Conservation (phyloP, 176 grass and related monocot genomes). For the Oryza punctata region DNA sequence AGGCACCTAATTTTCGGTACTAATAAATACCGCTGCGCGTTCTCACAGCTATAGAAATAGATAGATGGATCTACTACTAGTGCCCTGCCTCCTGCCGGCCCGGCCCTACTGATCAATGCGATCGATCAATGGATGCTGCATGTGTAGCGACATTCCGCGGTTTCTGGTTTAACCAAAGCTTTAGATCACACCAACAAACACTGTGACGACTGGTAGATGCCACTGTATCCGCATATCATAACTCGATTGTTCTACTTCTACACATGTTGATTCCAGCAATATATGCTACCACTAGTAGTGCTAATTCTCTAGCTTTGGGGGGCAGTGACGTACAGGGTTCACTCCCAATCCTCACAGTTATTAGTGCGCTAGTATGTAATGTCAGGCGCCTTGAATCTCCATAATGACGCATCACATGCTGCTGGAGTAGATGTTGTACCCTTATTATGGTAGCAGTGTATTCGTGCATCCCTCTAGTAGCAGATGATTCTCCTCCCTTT, state of each 20-base stretch:
- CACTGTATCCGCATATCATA: neutral
- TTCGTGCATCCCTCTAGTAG: neutral
- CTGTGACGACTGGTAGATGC: neutral
- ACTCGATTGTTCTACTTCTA: neutral
- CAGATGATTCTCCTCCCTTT: neutral
- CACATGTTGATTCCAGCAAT: neutral
- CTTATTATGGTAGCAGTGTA: neutral
- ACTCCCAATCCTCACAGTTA: neutral
- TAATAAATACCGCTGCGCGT: neutral
- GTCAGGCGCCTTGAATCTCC: slow-evolving; percentile 32
- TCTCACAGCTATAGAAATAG: neutral
- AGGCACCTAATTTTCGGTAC: neutral
- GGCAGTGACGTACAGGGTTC: neutral
- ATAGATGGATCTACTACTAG: neutral
- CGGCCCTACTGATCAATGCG: neutral
- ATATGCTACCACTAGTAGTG: too few relatives aligned
- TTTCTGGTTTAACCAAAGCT: neutral
- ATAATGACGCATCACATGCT: slow-evolving; percentile 42
- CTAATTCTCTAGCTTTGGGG: neutral
- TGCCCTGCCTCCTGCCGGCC: neutral
- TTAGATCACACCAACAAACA: neutral
- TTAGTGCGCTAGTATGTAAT: neutral
- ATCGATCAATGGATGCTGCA: neutral
- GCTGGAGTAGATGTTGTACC: neutral
- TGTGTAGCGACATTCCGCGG: neutral